Base-by-base conservation (phyloP, 306 rosid species). In the Abrus precatorius region DNA sequence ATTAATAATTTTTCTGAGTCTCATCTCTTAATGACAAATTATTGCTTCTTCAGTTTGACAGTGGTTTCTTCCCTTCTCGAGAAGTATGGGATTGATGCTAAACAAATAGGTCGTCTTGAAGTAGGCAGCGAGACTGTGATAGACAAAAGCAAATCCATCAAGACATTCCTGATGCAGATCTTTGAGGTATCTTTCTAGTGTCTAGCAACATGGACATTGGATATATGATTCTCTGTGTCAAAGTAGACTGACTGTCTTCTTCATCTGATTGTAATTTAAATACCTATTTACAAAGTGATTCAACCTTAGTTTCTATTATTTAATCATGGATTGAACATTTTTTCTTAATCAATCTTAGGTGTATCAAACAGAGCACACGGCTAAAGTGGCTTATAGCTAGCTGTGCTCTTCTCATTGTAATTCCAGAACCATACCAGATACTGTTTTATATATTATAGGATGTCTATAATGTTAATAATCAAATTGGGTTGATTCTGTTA, bases 41-140 rank as follows among this genome's bases (percentile, higher is more conserved):
- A 77, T 86, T 73, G 65, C 62, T 70, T 82, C 84, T 90, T 86
- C 92, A 96, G 98, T 86, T 88, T 96, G 92, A 96, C 99, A 47
- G 98, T 81, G 45, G 98, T 96, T 77, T 82, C 82, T 41, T 86
- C 92, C 72, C 99, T 96, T 84, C 94, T 96, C 81, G 94, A 90
- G 66, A 93, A 96, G 77, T 96, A 93, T 83, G 90, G 78, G 63
- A 72, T 96, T 85, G 97, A 96, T 71, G 93, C 97, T 79, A 90
- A 93, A 85, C 97, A 93, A 88, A 93, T 95, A 86, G 99, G 99
- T 80, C 99, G 99, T 52, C 85, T 96, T 59, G 99, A 93, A 91
- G 99, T 96, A 41, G 99, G 99, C 75, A 96, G 97, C 10, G 99
- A 96, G 90, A 96, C 99, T 67, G 98, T 93, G 74, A 93, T 96